Base-by-base conservation (phyloP, 225 moss, liverwort and hornwort genomes). In the Lunularia cruciata region DNA sequence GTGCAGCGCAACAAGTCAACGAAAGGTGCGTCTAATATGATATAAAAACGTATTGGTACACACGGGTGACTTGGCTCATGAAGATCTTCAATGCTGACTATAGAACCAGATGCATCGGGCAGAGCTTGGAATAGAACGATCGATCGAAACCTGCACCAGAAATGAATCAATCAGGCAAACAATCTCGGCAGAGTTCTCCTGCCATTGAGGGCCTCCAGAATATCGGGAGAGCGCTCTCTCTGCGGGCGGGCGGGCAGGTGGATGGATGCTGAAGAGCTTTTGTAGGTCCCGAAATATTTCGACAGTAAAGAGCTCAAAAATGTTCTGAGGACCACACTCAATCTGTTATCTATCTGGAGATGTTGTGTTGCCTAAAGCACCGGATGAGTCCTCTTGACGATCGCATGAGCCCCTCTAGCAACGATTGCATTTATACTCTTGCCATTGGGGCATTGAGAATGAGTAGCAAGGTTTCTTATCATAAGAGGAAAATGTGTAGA, bases 311-410 rank as follows among this genome's bases (percentile, higher is more conserved):
- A 54, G 54, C 26, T 25, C 13, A 40, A 26, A 26, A 61, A 38
- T 60, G 39, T 22, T 26, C 25, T 61, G 25, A 42, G 10, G 39
- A 3, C 12, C 0, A n/a, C 26, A 40, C 23, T 12, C 8, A 58
- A 35, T 33, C 34, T 20, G 33, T 2, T n/a, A 19, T 58, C 34
- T 5, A n/a, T 0, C 0, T 22, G 61, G 15, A 25, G 39, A 39
- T 59, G 59, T 32, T 35, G 20, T 59, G 42, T 40, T 61, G 13
- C 25, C 38, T 39, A 23, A 14, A 61, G 20, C 40, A 13, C 4
- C 37, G 40, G 39, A 61, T 25, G 61, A 61, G 61, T 61, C 22
- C 39, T 61, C 23, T 40, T 61, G 46, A n/a, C 45, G 63, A 46
- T 46, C 31, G 63, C 63, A 64, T 64, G 63, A 46, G 28, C 30